phyloP scores from a whole-genome alignment of 2,329 filamentous ascomycete genomes.

The Teratosphaeria pseudoeucalypti region DNA sequence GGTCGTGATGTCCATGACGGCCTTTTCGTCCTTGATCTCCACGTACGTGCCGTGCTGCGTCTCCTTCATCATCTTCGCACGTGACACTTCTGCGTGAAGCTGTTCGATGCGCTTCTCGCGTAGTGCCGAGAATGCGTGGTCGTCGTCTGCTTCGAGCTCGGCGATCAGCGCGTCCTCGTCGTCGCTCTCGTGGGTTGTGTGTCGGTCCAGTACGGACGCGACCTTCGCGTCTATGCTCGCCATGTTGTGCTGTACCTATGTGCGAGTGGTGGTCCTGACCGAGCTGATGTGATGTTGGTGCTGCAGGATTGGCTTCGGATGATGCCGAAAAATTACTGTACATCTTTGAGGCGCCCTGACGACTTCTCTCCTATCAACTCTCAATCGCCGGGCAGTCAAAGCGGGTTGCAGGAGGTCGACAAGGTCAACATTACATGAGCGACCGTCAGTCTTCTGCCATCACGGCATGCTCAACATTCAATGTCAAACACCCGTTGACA shows the following conservation, averaged over 20 bases:
- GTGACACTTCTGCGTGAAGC: constrained; percentile 45
- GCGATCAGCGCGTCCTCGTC: constrained; percentile 50
- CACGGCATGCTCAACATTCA: too few relatives aligned
- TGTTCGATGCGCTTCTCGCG: constrained; percentile 49
- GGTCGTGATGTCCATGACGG: constrained; percentile 51
- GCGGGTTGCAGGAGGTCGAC: too few relatives aligned
- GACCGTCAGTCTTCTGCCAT: too few relatives aligned
- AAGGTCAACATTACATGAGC: too few relatives aligned
- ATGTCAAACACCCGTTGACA: too few relatives aligned
- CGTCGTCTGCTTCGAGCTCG: constrained; percentile 44
- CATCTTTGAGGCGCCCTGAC: too few relatives aligned
- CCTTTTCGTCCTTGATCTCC: constrained; percentile 49
- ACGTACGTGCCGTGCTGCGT: constrained; percentile 39
- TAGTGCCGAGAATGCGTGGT: constrained; percentile 43
- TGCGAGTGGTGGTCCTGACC: neutral
- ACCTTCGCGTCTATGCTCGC: constrained; percentile 41
- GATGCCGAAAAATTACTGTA: too few relatives aligned
- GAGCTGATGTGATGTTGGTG: too few relatives aligned
- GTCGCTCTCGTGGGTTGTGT: constrained; percentile 29
- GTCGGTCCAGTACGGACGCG: constrained; percentile 38
- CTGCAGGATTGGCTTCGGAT: neutral
- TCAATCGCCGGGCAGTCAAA: too few relatives aligned
- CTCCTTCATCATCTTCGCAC: constrained; percentile 39
- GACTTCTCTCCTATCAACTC: too few relatives aligned
- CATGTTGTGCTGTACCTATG: constrained; percentile 22